Evolutionary conservation across 805 yeast genomes (phyloP), one percentile per base, ranked within the genome.

Genomic region (Nakazawaea laoshanensis): DNA sequence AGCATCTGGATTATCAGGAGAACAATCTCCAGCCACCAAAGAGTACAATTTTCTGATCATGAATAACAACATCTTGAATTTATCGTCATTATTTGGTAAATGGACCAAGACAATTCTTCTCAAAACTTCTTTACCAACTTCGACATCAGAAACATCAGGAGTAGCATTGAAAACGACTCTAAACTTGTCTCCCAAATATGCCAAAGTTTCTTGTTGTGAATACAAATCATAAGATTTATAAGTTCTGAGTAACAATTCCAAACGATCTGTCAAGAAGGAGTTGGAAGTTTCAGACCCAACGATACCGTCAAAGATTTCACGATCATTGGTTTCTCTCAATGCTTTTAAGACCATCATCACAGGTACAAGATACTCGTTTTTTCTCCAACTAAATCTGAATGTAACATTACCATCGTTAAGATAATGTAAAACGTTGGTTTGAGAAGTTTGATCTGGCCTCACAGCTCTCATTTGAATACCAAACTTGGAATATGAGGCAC

Each of bases 1-100:
- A 31, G 97, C 94, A 77, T 92, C 98, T 54, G 98, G 98, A 61
- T 92, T 92, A 58, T 92, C 98, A 12, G 96, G 89, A 33, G 88
- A 65, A 58, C 96, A 89, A 53, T 89, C 96, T 40, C 96, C 96
- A 23, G 96, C 96, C 28, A 89, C 97, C 43, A 92, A 69, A 0
- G 97, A 71, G 56, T 92, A 92, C 40, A 92, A 70, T 61, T 92
- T 92, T 67, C 97, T 76, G 49, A 92, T 78, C 97, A 92, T 92
- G 61, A 88, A 92, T 40, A 88, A 59, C 40, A 92, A 62, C 79
- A 88, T 66, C 50, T 86, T 70, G 58, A 85, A 87, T 61, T 92
- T 92, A 56, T 87, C 96, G 33, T 58, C 63, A 49, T 76, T 74
- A 42, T 74, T 67, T 17, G 71, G 70, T 44, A 92, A 66, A 55